Percentiles rank a stretch among this genome's conserved stretches.
phyloP scores from a whole-genome alignment of 345 rosid genomes.

The Punica granatum region DNA sequence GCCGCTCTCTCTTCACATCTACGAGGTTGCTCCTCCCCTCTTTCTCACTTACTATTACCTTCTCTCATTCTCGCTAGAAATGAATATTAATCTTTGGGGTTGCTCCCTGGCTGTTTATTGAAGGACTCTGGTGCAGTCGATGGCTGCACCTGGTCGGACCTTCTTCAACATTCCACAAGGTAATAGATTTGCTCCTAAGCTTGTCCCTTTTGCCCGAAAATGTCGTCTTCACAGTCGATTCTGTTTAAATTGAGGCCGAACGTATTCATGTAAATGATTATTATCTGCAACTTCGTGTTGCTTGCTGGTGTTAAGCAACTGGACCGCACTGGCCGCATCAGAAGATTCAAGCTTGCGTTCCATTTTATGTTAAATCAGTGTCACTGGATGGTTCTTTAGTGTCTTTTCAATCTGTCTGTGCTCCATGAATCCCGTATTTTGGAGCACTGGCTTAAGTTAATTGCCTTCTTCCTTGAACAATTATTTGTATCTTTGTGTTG shows the following conservation, averaged over 20 bases:
- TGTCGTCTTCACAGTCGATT: background rate
- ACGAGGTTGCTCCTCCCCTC: background rate
- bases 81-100: background rate
- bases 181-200: background rate
- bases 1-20: slow-evolving; percentile 1
- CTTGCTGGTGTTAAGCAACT: background rate
- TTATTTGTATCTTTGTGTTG: background rate
- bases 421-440: background rate
- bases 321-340: background rate
- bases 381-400: too few species aligned
- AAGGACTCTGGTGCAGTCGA: background rate
- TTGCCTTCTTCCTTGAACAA: background rate
- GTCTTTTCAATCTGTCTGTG: background rate
- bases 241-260: background rate
- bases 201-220: background rate
- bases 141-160: background rate
- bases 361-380: background rate
- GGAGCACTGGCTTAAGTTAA: background rate
- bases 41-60: background rate
- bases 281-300: background rate
- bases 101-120: background rate
- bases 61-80: background rate
- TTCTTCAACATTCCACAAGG: background rate
- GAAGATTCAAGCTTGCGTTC: background rate
- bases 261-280: background rate